Percentiles rank a stretch among this genome's conserved stretches.
Conservation (phyloP, 768 basidiomycete species). For the Royoungia palumana region DNA sequence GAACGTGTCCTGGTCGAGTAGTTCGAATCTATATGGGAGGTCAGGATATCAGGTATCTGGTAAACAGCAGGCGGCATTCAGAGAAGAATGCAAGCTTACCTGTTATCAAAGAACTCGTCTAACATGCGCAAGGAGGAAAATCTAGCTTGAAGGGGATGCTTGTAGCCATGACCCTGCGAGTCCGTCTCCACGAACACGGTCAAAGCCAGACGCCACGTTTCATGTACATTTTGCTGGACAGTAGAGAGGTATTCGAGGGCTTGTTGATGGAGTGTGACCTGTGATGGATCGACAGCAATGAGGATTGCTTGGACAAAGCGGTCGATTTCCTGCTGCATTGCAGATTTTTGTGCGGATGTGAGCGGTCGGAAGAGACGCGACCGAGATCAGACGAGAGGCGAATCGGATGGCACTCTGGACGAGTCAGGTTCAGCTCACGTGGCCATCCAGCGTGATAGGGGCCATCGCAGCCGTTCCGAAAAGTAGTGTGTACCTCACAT, state of each 20-base stretch:
- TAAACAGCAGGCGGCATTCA: not conserved
- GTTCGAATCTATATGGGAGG: conserved; percentile 48
- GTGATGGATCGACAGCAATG: conserved; percentile 81
- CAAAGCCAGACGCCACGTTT: conserved; percentile 80
- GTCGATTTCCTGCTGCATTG: conserved; percentile 74
- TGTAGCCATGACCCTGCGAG: conserved; percentile 53
- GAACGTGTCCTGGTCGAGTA: conserved; percentile 67
- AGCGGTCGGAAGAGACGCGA: conserved; percentile 17
- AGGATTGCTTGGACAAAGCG: conserved; percentile 81
- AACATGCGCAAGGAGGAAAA: conserved; percentile 79
- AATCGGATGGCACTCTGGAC: not conserved
- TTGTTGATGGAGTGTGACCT: conserved; percentile 71
- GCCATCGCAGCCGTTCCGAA: no score
- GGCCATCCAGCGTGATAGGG: conserved; percentile 20
- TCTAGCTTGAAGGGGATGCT: conserved; percentile 67
- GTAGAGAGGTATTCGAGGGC: conserved; percentile 80
- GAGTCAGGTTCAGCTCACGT: conserved; percentile 25
- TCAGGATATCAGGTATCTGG: conserved; percentile 5
- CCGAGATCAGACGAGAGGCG: conserved; percentile 14
- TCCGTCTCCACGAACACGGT: conserved; percentile 65
- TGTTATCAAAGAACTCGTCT: conserved; percentile 79
- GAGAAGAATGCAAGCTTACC: conserved; percentile 48
- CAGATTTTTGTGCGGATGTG: conserved; percentile 9
- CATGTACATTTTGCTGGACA: conserved; percentile 70
- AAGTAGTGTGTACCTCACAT: no score